Evolutionary conservation across 331 rosid species (phyloP).

Genomic region (Malus hybrid): DNA sequence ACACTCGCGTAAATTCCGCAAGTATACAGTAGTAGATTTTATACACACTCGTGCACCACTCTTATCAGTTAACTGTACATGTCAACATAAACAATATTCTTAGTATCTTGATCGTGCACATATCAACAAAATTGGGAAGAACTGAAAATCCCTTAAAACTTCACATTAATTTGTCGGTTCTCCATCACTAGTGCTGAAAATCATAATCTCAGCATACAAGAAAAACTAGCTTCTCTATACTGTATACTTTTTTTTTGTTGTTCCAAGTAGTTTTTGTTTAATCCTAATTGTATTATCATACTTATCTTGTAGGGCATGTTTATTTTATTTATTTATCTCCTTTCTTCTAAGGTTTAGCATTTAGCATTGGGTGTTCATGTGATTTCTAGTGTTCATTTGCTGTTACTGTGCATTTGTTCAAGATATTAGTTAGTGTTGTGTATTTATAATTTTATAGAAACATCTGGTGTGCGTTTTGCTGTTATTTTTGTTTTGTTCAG

Average conservation of each 20-base stretch:
- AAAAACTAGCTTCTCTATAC: neutral
- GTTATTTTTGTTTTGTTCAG: neutral
- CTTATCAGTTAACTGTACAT: neutral
- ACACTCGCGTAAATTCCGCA: too few relatives aligned
- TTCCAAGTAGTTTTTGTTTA: neutral
- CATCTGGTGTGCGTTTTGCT: neutral
- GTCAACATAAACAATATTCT: neutral
- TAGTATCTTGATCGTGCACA: neutral
- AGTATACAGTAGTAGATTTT: too few relatives aligned
- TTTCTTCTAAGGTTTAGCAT: neutral
- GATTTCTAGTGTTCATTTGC: neutral
- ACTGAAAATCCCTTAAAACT: neutral
- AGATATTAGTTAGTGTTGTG: neutral
- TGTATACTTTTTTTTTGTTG: neutral
- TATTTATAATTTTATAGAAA: neutral
- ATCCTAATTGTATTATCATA: neutral
- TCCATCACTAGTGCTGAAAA: neutral
- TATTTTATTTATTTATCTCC: neutral
- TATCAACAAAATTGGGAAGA: neutral
- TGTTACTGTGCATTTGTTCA: neutral
- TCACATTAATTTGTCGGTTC: neutral
- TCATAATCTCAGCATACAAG: neutral
- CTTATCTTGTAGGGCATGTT: neutral
- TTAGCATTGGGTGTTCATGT: neutral
- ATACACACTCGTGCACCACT: neutral